Conservation (phyloP, 495 filamentous ascomycete species). For the Apodospora peruviana region DNA sequence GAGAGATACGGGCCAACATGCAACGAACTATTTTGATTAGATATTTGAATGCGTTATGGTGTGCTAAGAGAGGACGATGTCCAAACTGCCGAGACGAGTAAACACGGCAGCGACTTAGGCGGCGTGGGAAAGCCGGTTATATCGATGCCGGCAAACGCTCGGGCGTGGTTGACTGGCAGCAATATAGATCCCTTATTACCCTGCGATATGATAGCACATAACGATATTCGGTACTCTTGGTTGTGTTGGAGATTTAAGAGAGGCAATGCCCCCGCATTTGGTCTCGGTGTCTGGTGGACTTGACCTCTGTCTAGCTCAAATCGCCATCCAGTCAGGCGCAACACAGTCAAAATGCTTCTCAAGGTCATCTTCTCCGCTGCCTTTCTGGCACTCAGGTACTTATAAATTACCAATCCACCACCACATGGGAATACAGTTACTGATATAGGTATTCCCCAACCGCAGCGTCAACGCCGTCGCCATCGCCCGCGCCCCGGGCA, state of each 20-base stretch:
- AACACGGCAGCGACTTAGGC: no score
- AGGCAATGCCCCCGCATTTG: background rate
- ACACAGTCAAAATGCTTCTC: conserved; percentile 11
- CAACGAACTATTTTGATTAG: no score
- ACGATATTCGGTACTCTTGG: conserved; percentile 3
- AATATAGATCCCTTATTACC: conserved; percentile 7
- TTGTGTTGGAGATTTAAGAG: background rate
- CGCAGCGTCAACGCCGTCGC: conserved; percentile 13
- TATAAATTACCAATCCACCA: background rate
- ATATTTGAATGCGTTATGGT: no score
- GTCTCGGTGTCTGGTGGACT: background rate
- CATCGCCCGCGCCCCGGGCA: conserved; percentile 2
- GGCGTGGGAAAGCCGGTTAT: conserved; percentile 3
- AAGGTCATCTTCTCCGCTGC: conserved; percentile 8
- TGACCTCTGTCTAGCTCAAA: background rate
- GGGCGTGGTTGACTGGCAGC: conserved; percentile 2
- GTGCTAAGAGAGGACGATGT: no score
- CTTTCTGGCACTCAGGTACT: conserved; percentile 14
- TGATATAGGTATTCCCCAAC: background rate
- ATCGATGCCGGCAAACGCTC: conserved; percentile 1
- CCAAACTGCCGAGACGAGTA: no score
- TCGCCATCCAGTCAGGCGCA: background rate
- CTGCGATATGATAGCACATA: background rate
- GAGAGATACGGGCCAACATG: no score
- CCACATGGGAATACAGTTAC: background rate